Evolutionary conservation across 495 filamentous ascomycete species (phyloP).

Genomic region (Usnea hakonensis): DNA sequence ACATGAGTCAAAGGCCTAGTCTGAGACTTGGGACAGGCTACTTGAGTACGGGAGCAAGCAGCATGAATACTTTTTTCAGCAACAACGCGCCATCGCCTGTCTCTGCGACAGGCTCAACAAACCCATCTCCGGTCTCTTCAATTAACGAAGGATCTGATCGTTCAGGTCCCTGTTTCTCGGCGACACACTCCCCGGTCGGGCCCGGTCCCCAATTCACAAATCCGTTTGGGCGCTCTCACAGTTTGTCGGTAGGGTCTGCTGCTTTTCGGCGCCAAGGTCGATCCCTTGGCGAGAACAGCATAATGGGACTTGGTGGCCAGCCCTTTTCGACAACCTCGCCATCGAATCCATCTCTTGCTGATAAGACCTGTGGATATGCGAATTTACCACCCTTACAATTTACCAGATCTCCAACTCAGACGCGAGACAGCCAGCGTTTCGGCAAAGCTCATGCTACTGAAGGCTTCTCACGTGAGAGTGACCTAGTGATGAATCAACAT

Average conservation of each 20-base stretch:
- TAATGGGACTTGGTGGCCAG: neutral
- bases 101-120: neutral
- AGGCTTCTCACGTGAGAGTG: neutral
- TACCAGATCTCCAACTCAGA: neutral
- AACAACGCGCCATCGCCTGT: neutral
- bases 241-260: constrained; percentile 1
- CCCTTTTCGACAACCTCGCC: neutral
- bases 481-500: neutral
- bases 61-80: neutral
- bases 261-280: neutral
- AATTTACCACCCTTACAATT: neutral
- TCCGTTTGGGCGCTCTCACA: constrained; percentile 1
- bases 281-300: neutral
- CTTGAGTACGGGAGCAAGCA: neutral
- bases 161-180: neutral
- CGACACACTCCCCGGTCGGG: neutral
- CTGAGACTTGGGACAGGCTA: neutral
- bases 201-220: neutral
- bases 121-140: constrained; percentile 7
- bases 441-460: neutral
- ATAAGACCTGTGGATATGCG: neutral
- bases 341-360: neutral
- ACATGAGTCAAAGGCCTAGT: neutral
- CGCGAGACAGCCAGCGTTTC: neutral
- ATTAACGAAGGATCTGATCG: constrained; percentile 6